Base-by-base conservation (phyloP, 352 stramenopile species). In the Pythium aquatile region DNA sequence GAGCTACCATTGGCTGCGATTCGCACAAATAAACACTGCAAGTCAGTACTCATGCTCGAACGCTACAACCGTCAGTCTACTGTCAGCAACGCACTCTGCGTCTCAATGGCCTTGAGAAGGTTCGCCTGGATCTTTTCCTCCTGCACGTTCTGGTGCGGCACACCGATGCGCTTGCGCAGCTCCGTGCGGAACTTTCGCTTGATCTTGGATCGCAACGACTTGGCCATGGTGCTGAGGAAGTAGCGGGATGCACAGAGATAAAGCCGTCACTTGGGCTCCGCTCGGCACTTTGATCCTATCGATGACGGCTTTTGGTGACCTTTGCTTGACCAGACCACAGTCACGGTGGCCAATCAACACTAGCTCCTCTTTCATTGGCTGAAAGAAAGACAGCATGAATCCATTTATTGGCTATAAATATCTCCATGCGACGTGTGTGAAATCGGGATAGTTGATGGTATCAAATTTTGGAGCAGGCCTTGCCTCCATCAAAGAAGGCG, bases 171-270 rank as follows among this genome's bases (percentile, higher is more conserved):
- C 72, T 92, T 84, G 55, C 84, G 83, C 64, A 95, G 75, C 77
- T 95, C 84, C 68, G 83, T 90, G 68, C 86, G 86, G 78, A 93
- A 95, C 74, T 85, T 87, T 69, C 85, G 84, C 81, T 95, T 95
- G 75, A 95, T 91, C 78, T 95, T 95, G 58, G 86, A 95, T 68
- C 86, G 84, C 73, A 95, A 71, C 80, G 81, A 89, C 82, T 95
- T 95, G 56, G 84, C 86, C 86, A 95, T 95, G 61, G 67, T 87
- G 46, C 52, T 66, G 35, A 24, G 13, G 30, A 46, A 20, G 7
- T n/a, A 28, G 13, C 11, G 10, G 42, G 7, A 56, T 28, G 44
- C 26, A 17, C 16, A 40, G 28, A 33, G 28, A 62, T 58, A 48
- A 51, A 53, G 30, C n/a, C 46, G 9, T 29, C 24, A 37, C 13